phyloP scores from a whole-genome alignment of 192 early-diverging fungal species.

The Blastocladiella britannica region DNA sequence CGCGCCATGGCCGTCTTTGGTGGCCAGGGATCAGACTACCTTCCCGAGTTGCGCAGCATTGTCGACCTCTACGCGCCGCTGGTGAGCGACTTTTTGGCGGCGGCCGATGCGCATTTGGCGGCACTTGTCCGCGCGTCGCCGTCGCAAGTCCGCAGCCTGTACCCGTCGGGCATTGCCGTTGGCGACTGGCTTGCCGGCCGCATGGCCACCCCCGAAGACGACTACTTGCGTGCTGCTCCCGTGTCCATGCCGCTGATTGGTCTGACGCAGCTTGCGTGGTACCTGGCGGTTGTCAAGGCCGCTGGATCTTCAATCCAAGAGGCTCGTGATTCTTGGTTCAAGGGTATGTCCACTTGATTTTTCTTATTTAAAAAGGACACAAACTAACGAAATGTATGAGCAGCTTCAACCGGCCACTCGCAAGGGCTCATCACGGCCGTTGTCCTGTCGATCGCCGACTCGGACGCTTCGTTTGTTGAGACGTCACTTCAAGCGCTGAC shows the following conservation, averaged over 20 bases:
- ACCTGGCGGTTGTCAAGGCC: constrained; percentile 61
- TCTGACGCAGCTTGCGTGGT: constrained; percentile 70
- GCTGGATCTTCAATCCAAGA: constrained; percentile 12
- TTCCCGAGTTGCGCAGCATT: constrained; percentile 66
- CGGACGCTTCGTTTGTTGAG: constrained; percentile 52
- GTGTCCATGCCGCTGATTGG: constrained; percentile 75
- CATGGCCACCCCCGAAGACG: constrained; percentile 54
- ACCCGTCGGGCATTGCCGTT: constrained; percentile 63
- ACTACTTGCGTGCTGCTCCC: constrained; percentile 54
- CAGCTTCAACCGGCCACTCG: constrained; percentile 68
- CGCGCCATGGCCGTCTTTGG: constrained; percentile 72
- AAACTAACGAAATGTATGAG: too few species aligned
- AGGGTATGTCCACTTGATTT: constrained; percentile 13
- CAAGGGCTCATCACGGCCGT: constrained; percentile 76
- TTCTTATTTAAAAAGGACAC: too few species aligned
- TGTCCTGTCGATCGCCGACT: constrained; percentile 53
- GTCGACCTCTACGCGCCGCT: constrained; percentile 60
- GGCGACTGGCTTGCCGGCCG: constrained; percentile 62
- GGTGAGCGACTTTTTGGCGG: constrained; percentile 48
- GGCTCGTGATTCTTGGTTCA: constrained; percentile 16
- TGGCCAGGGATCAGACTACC: constrained; percentile 89
- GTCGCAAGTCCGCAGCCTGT: constrained; percentile 38
- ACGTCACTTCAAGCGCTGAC: constrained; percentile 61
- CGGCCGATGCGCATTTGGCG: constrained; percentile 37
- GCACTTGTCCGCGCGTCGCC: constrained; percentile 36